Evolutionary conservation across 192 early-diverging fungal species (phyloP).

Genomic region (Paraglomus occultum): DNA sequence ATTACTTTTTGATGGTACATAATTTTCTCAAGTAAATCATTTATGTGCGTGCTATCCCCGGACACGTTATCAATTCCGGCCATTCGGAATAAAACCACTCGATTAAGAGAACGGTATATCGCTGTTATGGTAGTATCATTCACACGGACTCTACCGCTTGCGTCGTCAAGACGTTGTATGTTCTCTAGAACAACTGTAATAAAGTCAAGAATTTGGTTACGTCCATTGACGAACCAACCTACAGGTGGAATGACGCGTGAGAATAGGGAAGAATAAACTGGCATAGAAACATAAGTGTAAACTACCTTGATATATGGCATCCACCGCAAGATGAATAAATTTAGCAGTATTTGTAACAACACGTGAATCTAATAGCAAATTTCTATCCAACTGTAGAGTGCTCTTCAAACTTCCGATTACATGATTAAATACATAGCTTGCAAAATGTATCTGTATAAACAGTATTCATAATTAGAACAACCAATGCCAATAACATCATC

Average conservation of each 20-base stretch:
- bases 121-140: conserved; percentile 36
- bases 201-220: conserved; percentile 47
- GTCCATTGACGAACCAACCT: conserved; percentile 48
- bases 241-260: neutral
- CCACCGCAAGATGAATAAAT: conserved; percentile 42
- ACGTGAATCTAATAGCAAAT: conserved; percentile 37
- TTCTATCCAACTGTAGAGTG: conserved; percentile 41
- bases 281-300: neutral
- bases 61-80: conserved; percentile 49
- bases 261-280: neutral
- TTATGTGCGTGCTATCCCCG: conserved; percentile 34
- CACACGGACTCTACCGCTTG: conserved; percentile 8
- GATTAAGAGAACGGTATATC: conserved; percentile 49
- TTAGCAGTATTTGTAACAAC: conserved; percentile 45
- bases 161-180: conserved; percentile 25
- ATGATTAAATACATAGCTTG: conserved; percentile 45
- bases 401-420: conserved; percentile 42
- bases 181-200: conserved; percentile 56
- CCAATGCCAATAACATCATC: neutral
- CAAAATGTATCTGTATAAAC: conserved; percentile 39
- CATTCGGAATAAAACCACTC: conserved; percentile 52
- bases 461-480: conserved; percentile 10
- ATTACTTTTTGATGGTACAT: conserved; percentile 67
- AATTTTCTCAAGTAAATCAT: conserved; percentile 45
- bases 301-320: conserved; percentile 50